phyloP scores from a whole-genome alignment of 192 early-diverging fungal genomes.

The Linnemannia exigua region DNA sequence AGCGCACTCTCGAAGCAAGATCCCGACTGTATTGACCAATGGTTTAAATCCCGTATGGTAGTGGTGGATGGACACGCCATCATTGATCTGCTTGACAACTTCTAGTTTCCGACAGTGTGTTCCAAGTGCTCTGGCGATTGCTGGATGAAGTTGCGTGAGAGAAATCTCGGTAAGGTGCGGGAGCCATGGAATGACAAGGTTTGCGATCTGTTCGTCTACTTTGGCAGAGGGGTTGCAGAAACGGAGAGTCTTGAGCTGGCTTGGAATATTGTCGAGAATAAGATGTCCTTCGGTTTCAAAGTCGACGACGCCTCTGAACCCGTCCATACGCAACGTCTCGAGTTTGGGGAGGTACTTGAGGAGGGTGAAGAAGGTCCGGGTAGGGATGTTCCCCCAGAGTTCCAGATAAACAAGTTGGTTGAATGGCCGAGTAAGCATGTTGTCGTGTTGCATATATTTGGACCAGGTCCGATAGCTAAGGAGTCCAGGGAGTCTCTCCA shows the following conservation, averaged over 20 bases:
- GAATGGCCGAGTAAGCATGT: not conserved
- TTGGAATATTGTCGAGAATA: not conserved
- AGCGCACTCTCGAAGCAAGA: not conserved
- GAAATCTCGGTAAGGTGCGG: not conserved
- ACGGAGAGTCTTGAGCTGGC: not conserved
- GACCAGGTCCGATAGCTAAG: not conserved
- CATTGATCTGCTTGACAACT: not conserved
- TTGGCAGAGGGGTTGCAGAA: not conserved
- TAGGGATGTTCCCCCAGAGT: not conserved
- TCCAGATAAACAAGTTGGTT: not conserved
- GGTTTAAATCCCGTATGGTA: not conserved
- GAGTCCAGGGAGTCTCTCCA: not conserved
- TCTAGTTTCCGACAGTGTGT: not conserved
- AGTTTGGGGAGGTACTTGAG: constrained; percentile 1
- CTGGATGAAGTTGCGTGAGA: not conserved
- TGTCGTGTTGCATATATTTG: not conserved
- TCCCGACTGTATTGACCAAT: not conserved
- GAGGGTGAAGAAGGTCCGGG: not conserved
- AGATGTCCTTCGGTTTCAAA: not conserved
- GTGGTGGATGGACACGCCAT: not conserved
- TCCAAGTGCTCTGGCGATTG: not conserved
- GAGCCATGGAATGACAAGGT: not conserved
- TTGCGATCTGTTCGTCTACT: not conserved
- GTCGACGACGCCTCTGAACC: not conserved
- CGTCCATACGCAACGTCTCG: not conserved